Percentiles rank a stretch among this genome's conserved stretches.
These are phyloP conservation scores for Haplosporangium gracile DNA, from an alignment of 192 early-diverging fungal species.

Conservation along the genomic window DNA sequence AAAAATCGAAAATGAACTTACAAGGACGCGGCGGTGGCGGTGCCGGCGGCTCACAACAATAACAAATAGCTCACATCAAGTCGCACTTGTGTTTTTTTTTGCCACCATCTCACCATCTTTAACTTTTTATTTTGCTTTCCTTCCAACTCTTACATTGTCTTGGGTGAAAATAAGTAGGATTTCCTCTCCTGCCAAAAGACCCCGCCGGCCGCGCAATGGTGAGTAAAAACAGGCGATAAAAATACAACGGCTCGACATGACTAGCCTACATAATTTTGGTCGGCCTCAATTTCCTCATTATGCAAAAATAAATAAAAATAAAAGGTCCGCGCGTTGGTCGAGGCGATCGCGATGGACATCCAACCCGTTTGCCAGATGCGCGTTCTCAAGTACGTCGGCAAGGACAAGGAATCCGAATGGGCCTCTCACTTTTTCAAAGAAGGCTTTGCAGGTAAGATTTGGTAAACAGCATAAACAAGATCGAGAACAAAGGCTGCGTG, in stretches of 20 bases:
- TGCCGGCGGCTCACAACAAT: neutral
- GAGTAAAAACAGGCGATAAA: neutral
- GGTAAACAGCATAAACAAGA: neutral
- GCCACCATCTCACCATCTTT: neutral
- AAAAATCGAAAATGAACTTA: neutral
- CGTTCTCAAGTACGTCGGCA: conserved; percentile 71
- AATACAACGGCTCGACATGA: neutral
- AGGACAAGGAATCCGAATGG: conserved; percentile 66
- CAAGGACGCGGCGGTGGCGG: neutral
- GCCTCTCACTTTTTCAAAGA: conserved; percentile 61
- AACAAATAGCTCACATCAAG: neutral
- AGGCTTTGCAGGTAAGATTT: conserved; percentile 78
- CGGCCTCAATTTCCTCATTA: neutral
- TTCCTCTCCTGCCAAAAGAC: conserved; percentile 82
- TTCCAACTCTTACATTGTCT: neutral
- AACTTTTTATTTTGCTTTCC: neutral
- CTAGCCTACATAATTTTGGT: neutral
- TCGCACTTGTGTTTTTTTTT: neutral
- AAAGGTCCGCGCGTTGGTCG: conserved; percentile 77
- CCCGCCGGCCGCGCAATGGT: conserved; percentile 70
- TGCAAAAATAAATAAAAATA: neutral
- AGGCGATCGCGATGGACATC: conserved; percentile 83
- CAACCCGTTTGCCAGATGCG: conserved; percentile 88
- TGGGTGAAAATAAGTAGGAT: neutral
- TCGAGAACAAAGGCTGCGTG: too few species aligned